Base-by-base conservation (phyloP, 352 stramenopile genomes). In the Thalassiosira livingstoniorum region DNA sequence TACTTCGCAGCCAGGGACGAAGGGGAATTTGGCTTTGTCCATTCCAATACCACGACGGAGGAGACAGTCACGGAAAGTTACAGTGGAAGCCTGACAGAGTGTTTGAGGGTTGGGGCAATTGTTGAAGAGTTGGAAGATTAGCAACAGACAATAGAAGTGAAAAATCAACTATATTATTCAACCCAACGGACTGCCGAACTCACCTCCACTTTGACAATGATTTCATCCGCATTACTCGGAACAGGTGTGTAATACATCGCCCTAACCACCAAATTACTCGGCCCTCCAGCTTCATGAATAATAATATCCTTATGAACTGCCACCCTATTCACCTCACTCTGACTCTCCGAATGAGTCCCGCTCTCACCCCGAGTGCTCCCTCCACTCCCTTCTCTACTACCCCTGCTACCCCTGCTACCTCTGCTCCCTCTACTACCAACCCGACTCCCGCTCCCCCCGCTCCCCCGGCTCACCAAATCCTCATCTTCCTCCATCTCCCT, bases 171-270 rank as follows among this genome's bases (percentile, higher is more conserved):
- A 61, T 61, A 2, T 31, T 10, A 25, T 35, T 18, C 3, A 18
- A 61, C 15, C 25, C 18, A 18, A 32, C 18, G 2, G 11, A 32
- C 21, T 4, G 13, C 13, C 42, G 29, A 42, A 73, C 87, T 85
- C 75, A 94, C 89, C 77, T 92, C 86, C 53, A 92, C 74, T 82
- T 92, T 83, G 43, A 94, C 64, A 11, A 92, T 61, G 7, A 90
- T 75, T 78, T 92, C 63, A 37, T 82, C 53, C n/a, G 54, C 62
- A 29, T 53, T n/a, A 31, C 64, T 60, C 0, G 80, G 82, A 51
- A 76, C 47, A 1, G 85, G 83, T 42, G 78, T 55, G 61, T 62
- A 80, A 75, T 90, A 83, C 71, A 83, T 80, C 10, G 70, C 80
- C 39, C 80, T 60, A 27, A 87, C 55, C 13, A 83, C 65, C 32